Conservation (phyloP, 2,329 filamentous ascomycete genomes). For the Didymellaceae sp. region DNA sequence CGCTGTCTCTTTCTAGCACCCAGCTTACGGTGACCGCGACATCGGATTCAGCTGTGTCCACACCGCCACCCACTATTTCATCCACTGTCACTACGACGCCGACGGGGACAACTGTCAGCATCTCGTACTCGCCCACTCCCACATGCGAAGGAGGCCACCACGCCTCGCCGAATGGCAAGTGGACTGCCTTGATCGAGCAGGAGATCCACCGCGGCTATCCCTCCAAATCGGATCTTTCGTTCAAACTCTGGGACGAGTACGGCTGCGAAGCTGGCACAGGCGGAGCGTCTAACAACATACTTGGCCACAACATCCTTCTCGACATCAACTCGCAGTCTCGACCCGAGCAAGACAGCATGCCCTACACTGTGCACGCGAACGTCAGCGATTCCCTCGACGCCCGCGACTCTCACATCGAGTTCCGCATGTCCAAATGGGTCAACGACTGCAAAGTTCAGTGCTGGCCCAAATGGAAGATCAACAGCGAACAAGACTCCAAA, state of each 20-base stretch:
- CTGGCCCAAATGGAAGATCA: neutral
- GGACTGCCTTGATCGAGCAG: slow-evolving; percentile 8
- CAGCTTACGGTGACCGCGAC: neutral
- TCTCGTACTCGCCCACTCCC: slow-evolving; percentile 1
- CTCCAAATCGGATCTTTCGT: neutral
- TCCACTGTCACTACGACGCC: too few relatives aligned
- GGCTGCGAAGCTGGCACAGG: slow-evolving; percentile 11
- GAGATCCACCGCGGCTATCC: neutral
- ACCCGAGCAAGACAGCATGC: neutral
- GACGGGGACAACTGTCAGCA: neutral
- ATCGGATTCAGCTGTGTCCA: neutral
- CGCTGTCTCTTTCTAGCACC: neutral
- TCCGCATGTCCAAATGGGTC: neutral
- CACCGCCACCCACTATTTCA: too few relatives aligned
- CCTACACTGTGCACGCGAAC: neutral
- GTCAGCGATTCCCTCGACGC: neutral
- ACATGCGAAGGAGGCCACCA: neutral
- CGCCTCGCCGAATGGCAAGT: neutral
- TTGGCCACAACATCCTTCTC: neutral
- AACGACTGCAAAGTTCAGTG: neutral
- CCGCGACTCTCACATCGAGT: neutral
- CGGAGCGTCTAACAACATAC: neutral
- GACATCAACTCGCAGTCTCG: neutral
- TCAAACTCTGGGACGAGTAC: slow-evolving; percentile 16
- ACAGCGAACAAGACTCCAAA: neutral